phyloP scores from a whole-genome alignment of 805 yeast genomes.

The Kluyveromyces lactis region DNA sequence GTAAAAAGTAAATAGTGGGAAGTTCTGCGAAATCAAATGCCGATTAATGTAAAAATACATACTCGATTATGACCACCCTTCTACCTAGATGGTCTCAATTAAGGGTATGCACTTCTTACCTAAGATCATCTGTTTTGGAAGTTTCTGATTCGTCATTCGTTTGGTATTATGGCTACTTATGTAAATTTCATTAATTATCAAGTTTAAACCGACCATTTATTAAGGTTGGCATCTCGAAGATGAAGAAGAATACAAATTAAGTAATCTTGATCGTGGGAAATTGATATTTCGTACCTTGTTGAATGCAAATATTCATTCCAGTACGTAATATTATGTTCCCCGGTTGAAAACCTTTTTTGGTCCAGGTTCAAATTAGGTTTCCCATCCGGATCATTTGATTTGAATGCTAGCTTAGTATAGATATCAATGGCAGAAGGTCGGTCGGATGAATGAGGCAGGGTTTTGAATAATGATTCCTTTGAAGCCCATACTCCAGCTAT shows the following conservation, averaged over 20 bases:
- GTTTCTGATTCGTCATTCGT: too few relatives aligned
- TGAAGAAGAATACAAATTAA: conserved; percentile 7
- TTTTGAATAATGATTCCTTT: conserved; percentile 23
- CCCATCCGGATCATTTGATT: conserved; percentile 12
- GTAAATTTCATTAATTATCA: too few relatives aligned
- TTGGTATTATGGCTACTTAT: too few relatives aligned
- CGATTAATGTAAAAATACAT: too few relatives aligned
- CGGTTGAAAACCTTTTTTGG: conserved; percentile 1
- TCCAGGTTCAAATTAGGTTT: conserved; percentile 15
- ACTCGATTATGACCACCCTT: too few relatives aligned
- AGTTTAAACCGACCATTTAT: too few relatives aligned
- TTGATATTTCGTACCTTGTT: conserved; percentile 11
- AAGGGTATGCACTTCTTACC: too few relatives aligned
- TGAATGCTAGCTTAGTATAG: conserved; percentile 20
- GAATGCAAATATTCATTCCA: not conserved
- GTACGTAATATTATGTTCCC: not conserved
- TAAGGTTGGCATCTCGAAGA: not conserved
- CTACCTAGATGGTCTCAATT: too few relatives aligned
- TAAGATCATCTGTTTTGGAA: too few relatives aligned
- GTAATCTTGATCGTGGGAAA: conserved; percentile 27
- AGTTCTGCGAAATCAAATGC: too few relatives aligned
- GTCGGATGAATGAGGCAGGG: conserved; percentile 9
- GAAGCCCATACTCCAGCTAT: conserved; percentile 28
- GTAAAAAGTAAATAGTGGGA: too few relatives aligned
- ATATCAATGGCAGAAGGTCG: conserved; percentile 25